phyloP scores from a whole-genome alignment of 805 yeast species.

The Teunomyces barrocoloradensis region DNA sequence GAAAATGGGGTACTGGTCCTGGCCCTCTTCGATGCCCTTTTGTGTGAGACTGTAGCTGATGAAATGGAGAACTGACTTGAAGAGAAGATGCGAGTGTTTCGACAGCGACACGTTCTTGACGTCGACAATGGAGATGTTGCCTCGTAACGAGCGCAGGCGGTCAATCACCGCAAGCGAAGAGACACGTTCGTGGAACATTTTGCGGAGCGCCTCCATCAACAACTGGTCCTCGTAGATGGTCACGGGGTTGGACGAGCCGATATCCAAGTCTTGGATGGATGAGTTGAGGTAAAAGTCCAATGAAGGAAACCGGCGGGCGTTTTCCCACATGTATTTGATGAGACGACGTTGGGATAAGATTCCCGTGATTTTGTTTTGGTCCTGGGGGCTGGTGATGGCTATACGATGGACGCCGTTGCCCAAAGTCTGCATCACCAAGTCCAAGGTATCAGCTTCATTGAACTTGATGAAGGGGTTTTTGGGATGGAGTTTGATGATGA shows the following conservation, averaged over 20 bases:
- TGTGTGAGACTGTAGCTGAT: conserved; percentile 80
- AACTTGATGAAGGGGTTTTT: conserved; percentile 86
- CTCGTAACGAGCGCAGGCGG: conserved; percentile 67
- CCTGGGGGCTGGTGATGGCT: conserved; percentile 62
- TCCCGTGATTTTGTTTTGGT: conserved; percentile 60
- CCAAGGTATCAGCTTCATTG: conserved; percentile 62
- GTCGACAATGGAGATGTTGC: conserved; percentile 93
- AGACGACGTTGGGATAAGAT: conserved; percentile 88
- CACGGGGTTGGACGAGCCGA: conserved; percentile 71
- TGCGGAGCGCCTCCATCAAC: conserved; percentile 79
- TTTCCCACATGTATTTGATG: conserved; percentile 85
- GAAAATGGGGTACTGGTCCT: conserved; percentile 95
- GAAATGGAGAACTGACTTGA: conserved; percentile 83
- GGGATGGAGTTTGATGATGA: conserved; percentile 79
- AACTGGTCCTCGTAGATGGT: conserved; percentile 85
- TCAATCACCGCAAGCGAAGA: conserved; percentile 94
- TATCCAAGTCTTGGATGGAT: conserved; percentile 66
- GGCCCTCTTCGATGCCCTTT: conserved; percentile 90
- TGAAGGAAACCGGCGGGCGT: conserved; percentile 80
- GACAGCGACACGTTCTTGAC: conserved; percentile 84
- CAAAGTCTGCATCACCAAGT: conserved; percentile 75
- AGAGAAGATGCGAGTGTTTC: conserved; percentile 79
- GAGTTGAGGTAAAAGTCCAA: conserved; percentile 73
- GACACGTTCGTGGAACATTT: conserved; percentile 81
- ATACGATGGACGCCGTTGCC: conserved; percentile 97